Evolutionary conservation across 1,284 basidiomycete species (phyloP), one percentile per base, ranked within the genome.

Genomic region (Volvariella volvacea): DNA sequence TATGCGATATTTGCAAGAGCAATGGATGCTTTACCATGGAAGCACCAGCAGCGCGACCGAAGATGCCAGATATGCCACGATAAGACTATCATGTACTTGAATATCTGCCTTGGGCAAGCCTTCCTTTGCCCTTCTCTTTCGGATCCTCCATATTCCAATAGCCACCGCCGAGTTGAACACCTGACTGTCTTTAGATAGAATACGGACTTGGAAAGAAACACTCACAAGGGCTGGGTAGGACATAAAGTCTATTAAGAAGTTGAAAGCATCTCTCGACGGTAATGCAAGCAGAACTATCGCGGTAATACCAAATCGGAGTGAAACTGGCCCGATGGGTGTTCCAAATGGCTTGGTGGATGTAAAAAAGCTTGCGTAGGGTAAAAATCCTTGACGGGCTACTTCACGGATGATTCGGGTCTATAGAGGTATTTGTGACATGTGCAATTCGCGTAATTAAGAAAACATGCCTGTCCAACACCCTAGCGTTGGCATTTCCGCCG

Each of bases 221-320:
- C 51, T 21, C 42, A 63, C 60, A 3, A 61, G 48, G 40, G 50
- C 38, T 2, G 61, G 62, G 47, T 63, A 63, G 12, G 59, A 58
- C 7, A 55, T 57, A 14, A 62, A 48, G 31, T 64, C 60, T 10
- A 64, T 48, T 21, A 62, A 52, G 34, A 64, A 64, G 47, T 62
- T 62, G 48, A 60, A 62, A 7, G 59, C 56, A 40, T 64, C 62
- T 44, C 58, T 57, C 7, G 61, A 60, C 8, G 62, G 62, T 21
- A 62, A 44, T 16, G 51, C 53, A 14, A 62, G 43, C 17, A 62
- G 54, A 9, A 61, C 55, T 2, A 57, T 9, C 22, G 50, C 44
- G 1, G 58, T 59, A 12, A 62, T 42, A 30, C 42, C 39, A 10
- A 50, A 51, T 43, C 59, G 61, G 15, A 64, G 50, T n/a, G 43